phyloP scores from a whole-genome alignment of 208 protist species.

The Phytomonas francai region DNA sequence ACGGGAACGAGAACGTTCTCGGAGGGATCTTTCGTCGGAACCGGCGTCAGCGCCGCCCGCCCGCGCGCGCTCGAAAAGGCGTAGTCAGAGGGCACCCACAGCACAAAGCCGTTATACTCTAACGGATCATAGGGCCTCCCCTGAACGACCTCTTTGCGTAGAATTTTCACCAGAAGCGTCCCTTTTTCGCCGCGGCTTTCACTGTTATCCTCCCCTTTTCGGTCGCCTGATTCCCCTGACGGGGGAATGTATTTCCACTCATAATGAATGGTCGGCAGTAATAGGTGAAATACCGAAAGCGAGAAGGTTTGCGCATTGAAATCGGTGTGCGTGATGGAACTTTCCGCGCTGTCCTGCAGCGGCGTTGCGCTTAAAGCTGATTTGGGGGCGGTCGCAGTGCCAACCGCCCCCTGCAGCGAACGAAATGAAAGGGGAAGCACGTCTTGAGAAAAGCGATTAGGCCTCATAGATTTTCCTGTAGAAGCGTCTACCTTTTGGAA shows the following conservation, averaged over 20 bases:
- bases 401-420: too few species aligned
- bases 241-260: background rate
- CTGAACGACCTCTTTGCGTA: constrained; percentile 28
- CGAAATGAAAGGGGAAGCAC: background rate
- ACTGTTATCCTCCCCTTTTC: background rate
- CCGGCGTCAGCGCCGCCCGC: background rate
- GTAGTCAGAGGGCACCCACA: constrained; percentile 59
- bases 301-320: background rate
- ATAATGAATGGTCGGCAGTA: background rate
- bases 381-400: too few species aligned
- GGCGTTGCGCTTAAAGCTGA: background rate
- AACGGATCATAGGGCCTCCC: constrained; percentile 18
- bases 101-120: constrained; percentile 39
- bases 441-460: background rate
- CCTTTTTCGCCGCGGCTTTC: background rate
- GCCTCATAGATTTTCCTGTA: background rate
- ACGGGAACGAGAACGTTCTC: constrained; percentile 31
- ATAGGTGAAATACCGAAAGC: background rate
- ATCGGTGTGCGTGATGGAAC: background rate
- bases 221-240: background rate
- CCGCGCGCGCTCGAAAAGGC: constrained; percentile 11
- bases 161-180: constrained; percentile 10
- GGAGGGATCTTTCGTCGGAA: constrained; percentile 19
- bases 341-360: background rate
- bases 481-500: background rate